Evolutionary conservation across 2,329 filamentous ascomycete genomes (phyloP), one percentile per base, ranked within the genome.

Genomic region (Podosphaera aphanis): DNA sequence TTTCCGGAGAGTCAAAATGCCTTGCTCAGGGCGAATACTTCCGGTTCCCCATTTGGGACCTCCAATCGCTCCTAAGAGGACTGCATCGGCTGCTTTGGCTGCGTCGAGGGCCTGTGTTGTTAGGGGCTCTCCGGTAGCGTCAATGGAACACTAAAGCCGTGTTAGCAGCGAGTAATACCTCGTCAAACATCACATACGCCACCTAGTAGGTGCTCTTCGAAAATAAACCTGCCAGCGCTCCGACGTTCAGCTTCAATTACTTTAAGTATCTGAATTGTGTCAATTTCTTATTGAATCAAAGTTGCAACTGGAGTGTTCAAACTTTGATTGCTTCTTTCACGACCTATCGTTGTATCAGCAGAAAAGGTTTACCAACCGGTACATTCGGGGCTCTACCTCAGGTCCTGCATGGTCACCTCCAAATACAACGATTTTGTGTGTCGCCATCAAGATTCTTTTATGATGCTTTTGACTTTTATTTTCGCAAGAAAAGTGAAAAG

Each of bases 11-110:
- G 69, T 74, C 50, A 95, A 78, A 56, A 95, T 77, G 50, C 88
- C 88, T 65, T 94, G 83, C 63, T 95, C 88, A 1, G 88, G 88
- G 39, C 86, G 83, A 51, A 94, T 79, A 48, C 76, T 65, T 53
- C 83, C 83, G 27, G 84, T 90, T 50, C 86, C 86, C 84, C 86
- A 95, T 83, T 94, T 63, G 13, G 90, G 88, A n/a, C 88, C 88
- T 55, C 88, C 88, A 58, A 95, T 92, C 55, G 88, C 84, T 54
- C 86, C 88, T 46, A 95, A 77, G 49, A 95, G 77, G 49, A 95
- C 80, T 35, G 86, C 88, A 62, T 93, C 81, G 51, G 86, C 85
- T 44, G 71, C 68, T 63, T 92, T 86, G 53, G 84, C 85, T 31
- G 84, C 85, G 13, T 66, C 66, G 55, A 95, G 79, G 50, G 85